Percentiles rank a stretch among this genome's conserved stretches.
These are phyloP conservation scores for Sclerotinia trifoliorum DNA, from an alignment of 2,329 filamentous ascomycete genomes.

Conservation along the genomic window DNA sequence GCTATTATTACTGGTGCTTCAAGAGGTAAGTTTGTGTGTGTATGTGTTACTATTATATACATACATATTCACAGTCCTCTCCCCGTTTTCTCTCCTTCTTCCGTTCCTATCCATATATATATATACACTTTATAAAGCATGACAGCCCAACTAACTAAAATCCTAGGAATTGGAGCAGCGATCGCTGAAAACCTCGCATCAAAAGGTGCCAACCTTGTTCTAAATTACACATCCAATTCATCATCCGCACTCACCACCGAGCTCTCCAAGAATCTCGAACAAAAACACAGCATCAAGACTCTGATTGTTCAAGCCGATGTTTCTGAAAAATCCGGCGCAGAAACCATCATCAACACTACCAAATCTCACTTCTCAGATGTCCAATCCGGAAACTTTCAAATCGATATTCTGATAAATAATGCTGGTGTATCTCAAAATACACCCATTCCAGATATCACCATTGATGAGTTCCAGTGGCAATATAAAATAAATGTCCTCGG, in stretches of 20 bases:
- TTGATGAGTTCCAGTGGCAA: constrained; percentile 65
- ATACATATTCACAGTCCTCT: background rate
- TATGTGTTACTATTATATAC: background rate
- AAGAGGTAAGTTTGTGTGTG: constrained; percentile 54
- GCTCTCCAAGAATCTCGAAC: constrained; percentile 55
- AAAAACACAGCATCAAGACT: constrained; percentile 58
- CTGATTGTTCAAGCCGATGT: constrained; percentile 71
- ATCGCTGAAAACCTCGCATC: constrained; percentile 67
- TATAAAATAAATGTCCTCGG: constrained; percentile 82
- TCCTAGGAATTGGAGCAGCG: constrained; percentile 66
- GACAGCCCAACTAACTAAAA: constrained; percentile 15
- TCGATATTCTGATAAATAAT: constrained; percentile 88
- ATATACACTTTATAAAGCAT: background rate
- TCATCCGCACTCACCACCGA: constrained; percentile 53
- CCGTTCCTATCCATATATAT: background rate
- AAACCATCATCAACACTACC: constrained; percentile 57
- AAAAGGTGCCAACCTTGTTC: constrained; percentile 62
- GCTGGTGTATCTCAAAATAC: constrained; percentile 71
- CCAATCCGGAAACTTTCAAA: constrained; percentile 52
- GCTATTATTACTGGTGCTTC: constrained; percentile 79
- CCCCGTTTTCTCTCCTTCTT: background rate
- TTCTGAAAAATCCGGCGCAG: constrained; percentile 58
- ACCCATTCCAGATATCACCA: constrained; percentile 58
- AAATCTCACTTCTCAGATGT: constrained; percentile 58
- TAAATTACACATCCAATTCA: constrained; percentile 65